Evolutionary conservation across 2,329 filamentous ascomycete genomes (phyloP).

Genomic region (Botrytis galanthina): DNA sequence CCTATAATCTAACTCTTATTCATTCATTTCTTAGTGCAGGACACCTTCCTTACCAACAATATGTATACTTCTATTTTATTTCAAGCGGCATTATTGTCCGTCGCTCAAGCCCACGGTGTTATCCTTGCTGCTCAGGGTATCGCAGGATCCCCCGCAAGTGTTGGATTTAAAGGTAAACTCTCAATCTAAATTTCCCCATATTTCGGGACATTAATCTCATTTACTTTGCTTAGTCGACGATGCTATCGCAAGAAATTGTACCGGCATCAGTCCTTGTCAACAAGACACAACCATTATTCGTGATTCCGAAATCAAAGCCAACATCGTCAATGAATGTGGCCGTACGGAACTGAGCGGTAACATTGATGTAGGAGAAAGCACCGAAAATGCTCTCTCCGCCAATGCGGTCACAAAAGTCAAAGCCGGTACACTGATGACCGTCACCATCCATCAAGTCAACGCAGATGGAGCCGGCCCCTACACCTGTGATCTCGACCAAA

Average conservation of each 20-base stretch:
- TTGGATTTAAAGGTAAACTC: conserved; percentile 16
- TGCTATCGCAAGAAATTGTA: conserved; percentile 60
- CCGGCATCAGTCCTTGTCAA: conserved; percentile 63
- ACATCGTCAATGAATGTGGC: conserved; percentile 59
- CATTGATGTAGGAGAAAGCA: conserved; percentile 59
- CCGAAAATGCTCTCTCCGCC: conserved; percentile 50
- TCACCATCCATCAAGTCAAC: conserved; percentile 54
- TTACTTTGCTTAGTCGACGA: conserved; percentile 45
- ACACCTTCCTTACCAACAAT: conserved; percentile 14
- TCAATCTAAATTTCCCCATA: background rate
- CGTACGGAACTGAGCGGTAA: conserved; percentile 59
- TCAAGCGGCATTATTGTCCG: conserved; percentile 14
- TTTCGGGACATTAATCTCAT: background rate
- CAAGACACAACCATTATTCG: conserved; percentile 63
- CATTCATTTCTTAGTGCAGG: conserved; percentile 20
- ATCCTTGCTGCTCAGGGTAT: conserved; percentile 19
- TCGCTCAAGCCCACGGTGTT: conserved; percentile 13
- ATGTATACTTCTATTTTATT: conserved; percentile 16
- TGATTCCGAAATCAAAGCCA: conserved; percentile 52
- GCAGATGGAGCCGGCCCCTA: conserved; percentile 56
- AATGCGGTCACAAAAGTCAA: conserved; percentile 50
- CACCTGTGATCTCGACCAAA: conserved; percentile 52
- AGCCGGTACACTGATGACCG: conserved; percentile 46
- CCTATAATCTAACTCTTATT: conserved; percentile 13
- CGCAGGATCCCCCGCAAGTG: conserved; percentile 4